These are phyloP conservation scores for Colletotrichum sp. DNA, from an alignment of 2,329 filamentous ascomycete species.

Conservation along the genomic window DNA sequence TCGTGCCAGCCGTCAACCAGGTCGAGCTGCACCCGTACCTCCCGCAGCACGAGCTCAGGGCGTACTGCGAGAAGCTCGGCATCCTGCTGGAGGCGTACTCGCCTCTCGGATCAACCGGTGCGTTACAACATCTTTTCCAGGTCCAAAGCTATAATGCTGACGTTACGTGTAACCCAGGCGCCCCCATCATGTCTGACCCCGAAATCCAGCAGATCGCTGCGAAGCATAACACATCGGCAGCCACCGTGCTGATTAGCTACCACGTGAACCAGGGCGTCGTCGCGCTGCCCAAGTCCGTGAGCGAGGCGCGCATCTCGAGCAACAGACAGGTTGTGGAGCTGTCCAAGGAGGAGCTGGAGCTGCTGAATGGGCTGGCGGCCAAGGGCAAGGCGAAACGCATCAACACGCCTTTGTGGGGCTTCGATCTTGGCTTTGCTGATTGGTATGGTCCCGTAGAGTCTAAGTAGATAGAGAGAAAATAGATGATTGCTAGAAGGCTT, in stretches of 20 bases:
- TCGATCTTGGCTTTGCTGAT: neutral
- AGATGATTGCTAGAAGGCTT: too few relatives aligned
- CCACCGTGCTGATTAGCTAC: neutral
- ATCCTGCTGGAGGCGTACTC: neutral
- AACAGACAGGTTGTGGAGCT: neutral
- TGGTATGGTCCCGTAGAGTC: neutral
- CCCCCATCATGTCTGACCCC: neutral
- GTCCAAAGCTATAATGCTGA: fast-evolving
- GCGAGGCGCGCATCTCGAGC: neutral
- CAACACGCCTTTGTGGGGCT: neutral
- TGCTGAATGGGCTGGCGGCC: neutral
- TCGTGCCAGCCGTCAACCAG: neutral
- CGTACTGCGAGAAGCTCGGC: neutral
- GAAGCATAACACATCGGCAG: neutral
- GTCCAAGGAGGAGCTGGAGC: neutral
- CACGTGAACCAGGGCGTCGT: neutral
- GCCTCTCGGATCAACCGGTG: neutral
- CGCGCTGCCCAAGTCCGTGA: neutral
- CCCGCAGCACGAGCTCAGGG: neutral
- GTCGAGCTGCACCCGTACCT: neutral
- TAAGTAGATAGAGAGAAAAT: neutral
- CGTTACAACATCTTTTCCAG: fast-evolving
- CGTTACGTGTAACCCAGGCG: fast-evolving
- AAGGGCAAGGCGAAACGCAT: neutral
- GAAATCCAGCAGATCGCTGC: neutral